Evolutionary conservation across 139 green algal species (phyloP), one percentile per base, ranked within the genome.

Genomic region (Haematococcus sp.): DNA sequence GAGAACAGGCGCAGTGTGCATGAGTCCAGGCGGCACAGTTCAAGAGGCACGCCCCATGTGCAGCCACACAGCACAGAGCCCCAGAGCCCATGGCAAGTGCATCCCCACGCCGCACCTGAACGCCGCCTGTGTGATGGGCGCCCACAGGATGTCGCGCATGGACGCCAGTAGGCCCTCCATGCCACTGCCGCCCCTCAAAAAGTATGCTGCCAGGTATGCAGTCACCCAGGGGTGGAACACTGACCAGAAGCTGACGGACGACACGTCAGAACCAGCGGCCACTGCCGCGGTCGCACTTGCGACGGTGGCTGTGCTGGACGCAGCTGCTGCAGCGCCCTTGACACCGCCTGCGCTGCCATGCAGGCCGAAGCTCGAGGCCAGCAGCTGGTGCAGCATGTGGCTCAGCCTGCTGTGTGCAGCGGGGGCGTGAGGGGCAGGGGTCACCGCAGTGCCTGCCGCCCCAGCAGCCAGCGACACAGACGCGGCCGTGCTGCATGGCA

Each of bases 81-180:
- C 40, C 40, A 49, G 40, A 49, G 7, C 7, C 40, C 40, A 11
- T 49, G 40, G 40, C 40, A 7, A 11, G 40, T 49, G 40, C 7
- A 11, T 11, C 40, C 40, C 7, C 40, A 19, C 11, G 40, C 7
- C 40, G 59, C 58, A 63, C n/a, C 83, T 70, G 76, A 82, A 88
- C 19, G 83, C 83, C 9, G 76, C 78, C 74, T 86, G 76, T 11
- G 77, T 89, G 71, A 89, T 89, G 49, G 84, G 84, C 11, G 88
- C 82, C 76, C 80, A 88, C 54, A 85, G 33, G 44, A 88, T 76
- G 49, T 88, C 83, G 1, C 83, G 60, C 23, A 84, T 74, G 65
- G 77, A 83, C 32, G 79, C 77, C 63, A 88, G 74, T 49, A 88
- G 75, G 0, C 83, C 83, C 52, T 88, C 83, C 64, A 77, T 80